Percentiles rank a stretch among this genome's conserved stretches.
These are phyloP conservation scores for Trypanosoma cruzi DNA, from an alignment of 208 protist species.

Conservation along the genomic window DNA sequence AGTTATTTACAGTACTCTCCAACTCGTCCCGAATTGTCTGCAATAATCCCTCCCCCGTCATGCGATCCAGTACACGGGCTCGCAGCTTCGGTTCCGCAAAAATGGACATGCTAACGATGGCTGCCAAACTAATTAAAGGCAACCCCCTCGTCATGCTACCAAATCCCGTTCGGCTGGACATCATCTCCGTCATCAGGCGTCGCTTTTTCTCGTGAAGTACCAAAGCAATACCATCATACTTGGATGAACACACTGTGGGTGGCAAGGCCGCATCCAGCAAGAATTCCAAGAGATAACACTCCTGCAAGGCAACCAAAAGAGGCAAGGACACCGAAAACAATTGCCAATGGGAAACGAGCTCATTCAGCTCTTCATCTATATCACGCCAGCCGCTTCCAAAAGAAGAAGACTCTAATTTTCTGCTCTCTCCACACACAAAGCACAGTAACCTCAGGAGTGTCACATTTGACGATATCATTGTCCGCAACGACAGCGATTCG, in stretches of 20 bases:
- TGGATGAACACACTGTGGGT: constrained; percentile 83
- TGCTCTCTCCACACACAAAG: constrained; percentile 64
- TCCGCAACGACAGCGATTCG: constrained; percentile 58
- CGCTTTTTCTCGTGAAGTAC: constrained; percentile 72
- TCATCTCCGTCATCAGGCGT: constrained; percentile 60
- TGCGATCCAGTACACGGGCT: constrained; percentile 67
- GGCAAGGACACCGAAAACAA: constrained; percentile 12
- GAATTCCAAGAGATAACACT: constrained; percentile 84
- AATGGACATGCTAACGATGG: constrained; percentile 63
- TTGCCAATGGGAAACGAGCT: constrained; percentile 33
- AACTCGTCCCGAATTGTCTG: constrained; percentile 56
- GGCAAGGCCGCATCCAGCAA: constrained; percentile 88
- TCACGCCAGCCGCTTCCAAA: constrained; percentile 33
- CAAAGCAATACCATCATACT: constrained; percentile 75
- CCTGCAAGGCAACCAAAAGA: constrained; percentile 31
- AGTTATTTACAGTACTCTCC: neutral
- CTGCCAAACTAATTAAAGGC: constrained; percentile 59
- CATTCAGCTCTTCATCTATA: constrained; percentile 54
- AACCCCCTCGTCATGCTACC: constrained; percentile 47
- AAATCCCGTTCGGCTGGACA: constrained; percentile 53
- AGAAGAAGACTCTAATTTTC: constrained; percentile 46
- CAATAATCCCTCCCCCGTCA: constrained; percentile 71
- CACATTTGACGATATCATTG: constrained; percentile 47
- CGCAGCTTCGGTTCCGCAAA: constrained; percentile 66
- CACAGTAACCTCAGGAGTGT: constrained; percentile 58